Base-by-base conservation (phyloP, 202 grass and related monocot species). In the Miscanthus sacchariflorus region DNA sequence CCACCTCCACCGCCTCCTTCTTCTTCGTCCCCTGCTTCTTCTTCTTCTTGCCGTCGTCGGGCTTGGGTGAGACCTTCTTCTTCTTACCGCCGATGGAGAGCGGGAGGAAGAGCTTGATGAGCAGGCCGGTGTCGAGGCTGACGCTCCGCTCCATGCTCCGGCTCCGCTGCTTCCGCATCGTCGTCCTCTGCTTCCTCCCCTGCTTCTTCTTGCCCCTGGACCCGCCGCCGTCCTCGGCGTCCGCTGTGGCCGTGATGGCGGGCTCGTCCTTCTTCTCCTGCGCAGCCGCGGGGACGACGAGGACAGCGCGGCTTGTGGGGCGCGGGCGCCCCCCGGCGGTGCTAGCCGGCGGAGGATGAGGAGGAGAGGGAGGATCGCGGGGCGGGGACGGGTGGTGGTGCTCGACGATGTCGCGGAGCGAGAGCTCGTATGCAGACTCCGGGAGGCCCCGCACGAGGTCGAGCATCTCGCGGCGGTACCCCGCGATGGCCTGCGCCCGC, bases 381-480 rank as follows among this genome's bases (percentile, higher is more conserved):
- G 58, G 30, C 7, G 49, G 45, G 6, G 11, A 48, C 4, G 78
- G 46, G 3, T 21, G 52, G 3, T 78, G 70, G 48, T 54, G 14
- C 82, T 95, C 92, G 45, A 98, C 96, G 76, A 98, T 90, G 87
- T 98, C 96, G 69, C 93, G 93, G 72, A 98, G 88, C 7, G 96
- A 95, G 56, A 98, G 91, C 93, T 98, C 96, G 81, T 93, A 95
- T 0, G 82, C 90, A 12, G 86, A 58, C 87, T 98, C 96, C 0
- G 93, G 93, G 78, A 98, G 68, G 59, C 84, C 92, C 12, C 89
- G 90, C 42, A 95, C 94, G 78, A 92, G 88, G 54, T 99, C 91
- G 56, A 99, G 86, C 96, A 99, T 92, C 89, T 99, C 91, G 84
- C 93, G 93, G 75, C 94, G 90, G 85, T 95, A 95, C 14, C 89